These are phyloP conservation scores for Fusarium multiceps DNA, from an alignment of 2,329 filamentous ascomycete genomes.

Conservation along the genomic window DNA sequence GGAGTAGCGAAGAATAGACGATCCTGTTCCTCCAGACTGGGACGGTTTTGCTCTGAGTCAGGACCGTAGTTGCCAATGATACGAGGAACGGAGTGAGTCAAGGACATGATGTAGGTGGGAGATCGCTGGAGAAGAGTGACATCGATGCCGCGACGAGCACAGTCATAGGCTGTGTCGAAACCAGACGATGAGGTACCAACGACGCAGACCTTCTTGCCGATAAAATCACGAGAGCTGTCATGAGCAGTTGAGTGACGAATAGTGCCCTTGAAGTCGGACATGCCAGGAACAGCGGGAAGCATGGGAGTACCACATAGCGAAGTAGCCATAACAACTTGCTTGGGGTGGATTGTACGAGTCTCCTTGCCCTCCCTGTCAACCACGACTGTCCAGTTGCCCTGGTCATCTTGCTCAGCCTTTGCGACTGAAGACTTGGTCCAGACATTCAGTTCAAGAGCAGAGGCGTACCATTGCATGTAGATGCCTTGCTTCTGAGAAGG, in stretches of 20 bases:
- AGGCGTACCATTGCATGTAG: constrained; percentile 72
- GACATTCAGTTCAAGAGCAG: constrained; percentile 70
- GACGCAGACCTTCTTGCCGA: constrained; percentile 19
- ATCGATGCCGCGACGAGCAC: constrained; percentile 14
- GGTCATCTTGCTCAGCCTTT: constrained; percentile 46
- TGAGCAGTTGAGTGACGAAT: constrained; percentile 16
- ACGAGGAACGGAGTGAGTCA: constrained; percentile 45
- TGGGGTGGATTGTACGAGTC: constrained; percentile 20
- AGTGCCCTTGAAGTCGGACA: constrained; percentile 6
- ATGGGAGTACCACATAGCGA: constrained; percentile 12
- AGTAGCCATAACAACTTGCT: constrained; percentile 18
- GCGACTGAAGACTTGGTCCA: constrained; percentile 59
- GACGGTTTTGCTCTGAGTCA: constrained; percentile 56
- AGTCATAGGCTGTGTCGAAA: constrained; percentile 21
- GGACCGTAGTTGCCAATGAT: constrained; percentile 43
- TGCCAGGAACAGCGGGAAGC: constrained; percentile 10
- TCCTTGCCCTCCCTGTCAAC: constrained; percentile 47
- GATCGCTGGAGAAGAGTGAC: constrained; percentile 34
- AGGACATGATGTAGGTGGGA: constrained; percentile 50
- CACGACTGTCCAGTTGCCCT: constrained; percentile 65
- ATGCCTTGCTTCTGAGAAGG: constrained; percentile 75
- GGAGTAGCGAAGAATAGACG: constrained; percentile 53
- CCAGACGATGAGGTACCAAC: constrained; percentile 20
- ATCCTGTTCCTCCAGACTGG: constrained; percentile 62
- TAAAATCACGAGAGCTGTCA: constrained; percentile 10